Evolutionary conservation across 805 yeast genomes (phyloP).

Genomic region (Saturnispora besseyi): DNA sequence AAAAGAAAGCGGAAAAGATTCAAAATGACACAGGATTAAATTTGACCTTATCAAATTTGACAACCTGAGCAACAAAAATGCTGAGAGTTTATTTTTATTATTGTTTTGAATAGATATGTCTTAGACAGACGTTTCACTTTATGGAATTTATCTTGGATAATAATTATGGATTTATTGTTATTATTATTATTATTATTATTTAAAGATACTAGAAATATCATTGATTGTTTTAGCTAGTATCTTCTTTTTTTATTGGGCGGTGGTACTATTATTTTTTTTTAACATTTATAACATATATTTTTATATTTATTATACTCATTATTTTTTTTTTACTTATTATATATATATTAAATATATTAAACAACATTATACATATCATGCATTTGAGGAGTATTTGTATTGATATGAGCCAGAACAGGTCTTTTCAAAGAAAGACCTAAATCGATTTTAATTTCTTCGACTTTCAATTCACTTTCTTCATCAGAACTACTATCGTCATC

Average conservation of each 20-base stretch:
- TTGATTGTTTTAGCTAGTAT: not conserved
- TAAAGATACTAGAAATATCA: not conserved
- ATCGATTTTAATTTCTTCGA: not conserved
- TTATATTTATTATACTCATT: not conserved
- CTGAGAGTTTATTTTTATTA: not conserved
- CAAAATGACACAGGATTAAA: conserved; percentile 11
- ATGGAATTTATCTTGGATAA: too few relatives aligned
- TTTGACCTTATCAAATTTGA: not conserved
- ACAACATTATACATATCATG: not conserved
- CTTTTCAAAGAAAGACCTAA: not conserved
- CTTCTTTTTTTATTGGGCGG: not conserved
- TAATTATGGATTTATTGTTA: too few relatives aligned
- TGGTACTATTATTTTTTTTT: not conserved
- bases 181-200: too few relatives aligned
- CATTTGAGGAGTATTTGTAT: not conserved
- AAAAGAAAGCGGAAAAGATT: conserved; percentile 19
- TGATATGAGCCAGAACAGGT: not conserved
- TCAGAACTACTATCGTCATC: too few relatives aligned
- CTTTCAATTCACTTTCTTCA: not conserved
- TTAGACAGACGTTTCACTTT: too few relatives aligned
- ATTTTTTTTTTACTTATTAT: not conserved
- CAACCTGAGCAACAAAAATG: not conserved
- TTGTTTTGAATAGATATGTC: too few relatives aligned
- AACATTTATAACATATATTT: not conserved
- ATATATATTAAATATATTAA: not conserved